Evolutionary conservation across 2,329 filamentous ascomycete species (phyloP).

Genomic region (Amauroascus verrucosus): DNA sequence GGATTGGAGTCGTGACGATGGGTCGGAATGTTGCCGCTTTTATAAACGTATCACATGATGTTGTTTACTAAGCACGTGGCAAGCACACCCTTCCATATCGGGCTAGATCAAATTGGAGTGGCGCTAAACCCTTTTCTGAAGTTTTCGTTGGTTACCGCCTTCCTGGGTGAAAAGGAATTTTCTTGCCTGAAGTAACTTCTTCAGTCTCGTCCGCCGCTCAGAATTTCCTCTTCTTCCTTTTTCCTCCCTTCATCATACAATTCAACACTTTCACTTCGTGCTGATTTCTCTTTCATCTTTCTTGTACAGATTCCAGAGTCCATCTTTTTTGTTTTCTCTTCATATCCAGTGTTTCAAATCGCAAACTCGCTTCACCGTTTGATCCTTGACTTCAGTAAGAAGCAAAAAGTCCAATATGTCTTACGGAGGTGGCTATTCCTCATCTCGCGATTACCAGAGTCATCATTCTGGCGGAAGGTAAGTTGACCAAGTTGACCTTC

Average conservation of each 20-base stretch:
- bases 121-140: slow-evolving; percentile 24
- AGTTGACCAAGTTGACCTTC: background rate
- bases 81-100: background rate
- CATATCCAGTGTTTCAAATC: background rate
- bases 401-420: slow-evolving; percentile 48
- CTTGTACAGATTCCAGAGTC: background rate
- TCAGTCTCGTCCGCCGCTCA: slow-evolving; percentile 12
- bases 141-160: slow-evolving; percentile 14
- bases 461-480: slow-evolving; percentile 9
- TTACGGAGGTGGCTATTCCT: slow-evolving; percentile 44
- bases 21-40: too few relatives aligned
- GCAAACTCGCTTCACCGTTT: background rate
- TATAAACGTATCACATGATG: background rate
- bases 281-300: slow-evolving; percentile 14
- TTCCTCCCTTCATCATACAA: slow-evolving; percentile 21
- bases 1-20: slow-evolving; percentile 30
- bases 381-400: background rate
- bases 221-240: slow-evolving; percentile 21
- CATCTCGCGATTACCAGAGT: slow-evolving; percentile 40
- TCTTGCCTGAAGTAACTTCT: slow-evolving; percentile 4
- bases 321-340: slow-evolving; percentile 15
- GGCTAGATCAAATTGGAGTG: background rate
- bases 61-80: slow-evolving; percentile 2
- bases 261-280: slow-evolving; percentile 11
- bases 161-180: slow-evolving; percentile 4